Evolutionary conservation across 1,139 yeast genomes (phyloP), one percentile per base, ranked within the genome.

Genomic region (Blastobotrys capitulatus): DNA sequence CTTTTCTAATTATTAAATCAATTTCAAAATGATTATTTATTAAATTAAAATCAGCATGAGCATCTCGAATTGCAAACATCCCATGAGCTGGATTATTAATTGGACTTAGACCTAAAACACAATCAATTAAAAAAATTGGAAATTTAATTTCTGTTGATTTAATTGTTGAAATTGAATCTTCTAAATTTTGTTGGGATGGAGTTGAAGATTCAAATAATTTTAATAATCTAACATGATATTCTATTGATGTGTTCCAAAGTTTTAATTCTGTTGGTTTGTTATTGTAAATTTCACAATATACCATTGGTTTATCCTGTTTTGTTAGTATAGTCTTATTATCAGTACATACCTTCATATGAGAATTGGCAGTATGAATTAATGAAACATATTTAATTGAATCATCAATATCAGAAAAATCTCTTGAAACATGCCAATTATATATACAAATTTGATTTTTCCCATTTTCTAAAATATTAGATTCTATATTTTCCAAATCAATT

Each of bases 81-180:
- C 81, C 74, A 53, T 80, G 80, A 31, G 85, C 75, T 0, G 61
- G 57, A 15, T 87, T 62, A 49, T 83, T 69, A 16, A 58, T 37
- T 1, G 67, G 66, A 16, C 57, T 54, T 19, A 64, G 53, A 2
- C 62, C 66, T 9, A 64, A 38, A 8, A 57, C 59, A 40, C 65
- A 64, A 44, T 63, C 63, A 15, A 52, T 50, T 2, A 63, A 39
- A 18, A 44, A 52, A 7, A 64, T 50, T 1, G 62, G 63, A 25
- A 61, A 47, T 27, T 54, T 46, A 19, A 57, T 13, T n/a, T 46
- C 49, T 8, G 39, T 36, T n/a, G 44, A 42, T 22, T 48, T 47
- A 16, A 55, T 47, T 6, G 60, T 54, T 1, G 52, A 44, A 5
- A 42, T 39, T 16, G 58, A 54, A 19, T 35, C 47, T 16, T 16